phyloP scores from a whole-genome alignment of 805 yeast genomes.

The Starmerella lactis-condensi region DNA sequence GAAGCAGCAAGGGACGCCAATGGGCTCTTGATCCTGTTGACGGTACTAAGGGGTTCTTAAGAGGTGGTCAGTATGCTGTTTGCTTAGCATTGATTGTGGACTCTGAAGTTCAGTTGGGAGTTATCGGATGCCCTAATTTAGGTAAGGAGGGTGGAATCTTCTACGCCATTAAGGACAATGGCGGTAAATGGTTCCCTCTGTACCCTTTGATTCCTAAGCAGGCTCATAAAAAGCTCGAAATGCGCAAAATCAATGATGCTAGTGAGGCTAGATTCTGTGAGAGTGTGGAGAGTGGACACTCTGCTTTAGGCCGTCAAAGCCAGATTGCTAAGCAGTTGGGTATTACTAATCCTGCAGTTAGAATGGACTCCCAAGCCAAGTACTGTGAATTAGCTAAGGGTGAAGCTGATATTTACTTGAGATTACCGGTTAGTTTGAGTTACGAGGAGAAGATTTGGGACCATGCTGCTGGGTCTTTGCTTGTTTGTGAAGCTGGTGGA shows the following conservation, averaged over 20 bases:
- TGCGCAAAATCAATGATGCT: slow-evolving; percentile 34
- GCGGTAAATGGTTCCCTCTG: slow-evolving; percentile 39
- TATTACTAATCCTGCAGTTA: slow-evolving; percentile 41
- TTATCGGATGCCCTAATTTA: slow-evolving; percentile 90
- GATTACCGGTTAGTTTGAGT: slow-evolving; percentile 58
- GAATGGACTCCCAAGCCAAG: slow-evolving; percentile 90
- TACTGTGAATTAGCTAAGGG: slow-evolving; percentile 84
- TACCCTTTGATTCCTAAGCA: slow-evolving; percentile 20
- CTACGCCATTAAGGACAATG: slow-evolving; percentile 48
- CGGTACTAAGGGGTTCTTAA: slow-evolving; percentile 88
- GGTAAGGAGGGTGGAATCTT: slow-evolving; percentile 53
- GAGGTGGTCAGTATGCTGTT: slow-evolving; percentile 95
- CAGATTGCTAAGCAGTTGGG: slow-evolving; percentile 46
- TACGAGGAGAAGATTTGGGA: slow-evolving; percentile 97
- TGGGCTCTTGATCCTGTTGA: slow-evolving; percentile 99
- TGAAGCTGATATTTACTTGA: slow-evolving; percentile 75
- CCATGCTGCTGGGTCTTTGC: slow-evolving; percentile 87
- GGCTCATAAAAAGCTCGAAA: slow-evolving; percentile 25
- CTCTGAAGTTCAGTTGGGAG: slow-evolving; percentile 73
- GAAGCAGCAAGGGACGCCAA: slow-evolving; percentile 63
- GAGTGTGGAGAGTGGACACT: slow-evolving; percentile 90
- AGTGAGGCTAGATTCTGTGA: slow-evolving; percentile 54
- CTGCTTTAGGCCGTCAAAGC: slow-evolving; percentile 73
- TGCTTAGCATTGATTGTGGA: slow-evolving; percentile 79
- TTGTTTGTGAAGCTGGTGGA: slow-evolving; percentile 84